Base-by-base conservation (phyloP, 2,329 filamentous ascomycete species). In the Colletotrichum plurivorum region DNA sequence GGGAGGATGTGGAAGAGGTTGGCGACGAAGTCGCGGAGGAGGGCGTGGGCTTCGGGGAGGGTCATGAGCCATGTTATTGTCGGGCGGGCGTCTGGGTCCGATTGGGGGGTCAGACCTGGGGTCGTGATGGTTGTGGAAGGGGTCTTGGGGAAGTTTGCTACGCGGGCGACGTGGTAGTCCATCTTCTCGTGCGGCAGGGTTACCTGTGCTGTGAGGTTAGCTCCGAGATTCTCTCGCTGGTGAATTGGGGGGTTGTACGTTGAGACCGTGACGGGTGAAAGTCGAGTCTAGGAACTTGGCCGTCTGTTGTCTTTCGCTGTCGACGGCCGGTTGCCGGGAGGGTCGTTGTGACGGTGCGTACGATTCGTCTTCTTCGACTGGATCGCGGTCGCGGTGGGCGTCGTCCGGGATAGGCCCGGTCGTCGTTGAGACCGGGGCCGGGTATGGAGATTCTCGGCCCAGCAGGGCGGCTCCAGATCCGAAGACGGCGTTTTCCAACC, bases 401-500 rank as follows among this genome's bases (percentile, higher is more conserved):
- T 16, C 2, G 2, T 48, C n/a, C 10, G 8, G 2, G 16, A 5
- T 20, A 41, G 9, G 7, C 9, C 27, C 41, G 3, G 36, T 2
- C 3, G 2, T 15, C 3, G 20, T 7, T 7, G 12, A 15, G 13
- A 2, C 6, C 3, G 25, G 41, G 5, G 1, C 9, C 3, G 25
- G 41, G 8, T 59, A 41, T 54, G 48, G 9, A 60, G 60, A 64
- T 49, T 25, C 16, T 49, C 60, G 60, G 54, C 25, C 9, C 5
- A n/a, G 4, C 20, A 39, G 2, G 2, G 39, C 41, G 18, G 52
- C 15, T n/a, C 31, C 46, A 25, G 62, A 46, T 12, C 67, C 67
- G 36, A 76, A 78, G 7, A 78, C 73, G 16, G 76, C 74, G n/a
- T 73, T 67, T 63, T 78, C 76, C 15, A 78, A 63, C 9, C 60